These are phyloP conservation scores for Backusella sp. DNA, from an alignment of 192 early-diverging fungal genomes.

Conservation along the genomic window DNA sequence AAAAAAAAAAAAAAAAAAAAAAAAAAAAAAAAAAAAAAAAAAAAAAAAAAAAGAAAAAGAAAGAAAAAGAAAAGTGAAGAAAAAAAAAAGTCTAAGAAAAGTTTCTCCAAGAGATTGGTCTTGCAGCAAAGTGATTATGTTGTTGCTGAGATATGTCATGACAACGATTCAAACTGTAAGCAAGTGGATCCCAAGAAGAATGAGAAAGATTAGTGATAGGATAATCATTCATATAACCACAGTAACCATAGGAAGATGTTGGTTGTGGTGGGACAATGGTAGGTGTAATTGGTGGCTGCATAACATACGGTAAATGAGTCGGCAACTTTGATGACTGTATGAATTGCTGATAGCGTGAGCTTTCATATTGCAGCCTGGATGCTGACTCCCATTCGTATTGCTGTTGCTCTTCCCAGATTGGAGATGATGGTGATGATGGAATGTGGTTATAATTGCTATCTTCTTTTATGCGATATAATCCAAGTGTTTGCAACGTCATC, in stretches of 20 bases:
- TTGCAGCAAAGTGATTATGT: background rate
- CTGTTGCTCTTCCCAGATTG: background rate
- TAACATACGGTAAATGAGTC: conserved; percentile 8
- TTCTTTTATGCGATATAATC: background rate
- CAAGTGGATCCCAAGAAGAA: conserved; percentile 16
- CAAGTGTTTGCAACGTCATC: conserved; percentile 11
- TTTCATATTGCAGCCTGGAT: background rate
- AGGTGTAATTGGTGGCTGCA: background rate
- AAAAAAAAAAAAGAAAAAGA: background rate
- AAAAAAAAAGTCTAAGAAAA: conserved; percentile 2
- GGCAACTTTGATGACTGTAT: background rate
- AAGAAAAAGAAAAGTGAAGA: background rate
- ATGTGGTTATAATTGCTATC: background rate
- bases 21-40: background rate
- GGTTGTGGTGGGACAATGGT: background rate
- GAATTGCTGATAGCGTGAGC: conserved; percentile 10
- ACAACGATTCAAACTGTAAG: conserved; percentile 16
- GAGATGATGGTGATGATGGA: background rate
- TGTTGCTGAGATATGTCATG: conserved; percentile 5
- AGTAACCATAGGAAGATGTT: background rate
- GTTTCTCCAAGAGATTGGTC: conserved; percentile 17
- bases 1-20: background rate
- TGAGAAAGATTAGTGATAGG: conserved; percentile 18
- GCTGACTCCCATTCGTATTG: background rate
- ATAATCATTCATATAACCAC: background rate